Conservation (phyloP, 2,329 filamentous ascomycete genomes). For the Sphaerulina musiva region DNA sequence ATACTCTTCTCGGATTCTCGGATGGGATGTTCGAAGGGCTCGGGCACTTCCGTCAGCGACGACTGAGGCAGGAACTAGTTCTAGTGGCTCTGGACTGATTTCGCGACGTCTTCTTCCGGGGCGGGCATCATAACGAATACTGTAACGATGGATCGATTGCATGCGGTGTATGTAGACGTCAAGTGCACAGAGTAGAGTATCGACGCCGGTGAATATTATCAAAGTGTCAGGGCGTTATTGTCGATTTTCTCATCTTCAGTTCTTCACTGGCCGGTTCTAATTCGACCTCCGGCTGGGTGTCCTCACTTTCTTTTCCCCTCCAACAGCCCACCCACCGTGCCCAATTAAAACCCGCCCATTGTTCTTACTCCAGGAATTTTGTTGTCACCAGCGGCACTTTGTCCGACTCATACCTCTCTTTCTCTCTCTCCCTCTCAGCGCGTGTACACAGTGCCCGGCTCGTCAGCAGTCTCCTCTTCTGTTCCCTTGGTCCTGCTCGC, state of each 20-base stretch:
- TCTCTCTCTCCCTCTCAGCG: not conserved
- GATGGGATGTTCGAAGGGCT: not conserved
- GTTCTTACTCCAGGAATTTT: conserved; percentile 8
- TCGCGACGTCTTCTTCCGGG: not conserved
- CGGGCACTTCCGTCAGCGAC: not conserved
- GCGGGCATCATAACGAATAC: not conserved
- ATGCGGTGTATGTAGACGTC: not conserved
- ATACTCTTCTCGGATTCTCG: not conserved
- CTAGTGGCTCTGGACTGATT: not conserved
- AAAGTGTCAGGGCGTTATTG: not conserved
- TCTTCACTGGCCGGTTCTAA: no score
- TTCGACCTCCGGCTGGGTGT: not conserved
- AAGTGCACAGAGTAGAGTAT: not conserved
- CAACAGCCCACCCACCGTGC: not conserved
- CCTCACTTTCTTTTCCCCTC: not conserved
- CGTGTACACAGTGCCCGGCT: not conserved
- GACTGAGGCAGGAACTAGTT: not conserved
- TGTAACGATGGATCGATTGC: not conserved
- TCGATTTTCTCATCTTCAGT: not conserved
- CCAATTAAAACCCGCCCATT: not conserved
- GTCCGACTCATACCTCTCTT: not conserved
- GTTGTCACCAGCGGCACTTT: not conserved
- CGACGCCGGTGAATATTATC: not conserved
- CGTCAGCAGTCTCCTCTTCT: not conserved
- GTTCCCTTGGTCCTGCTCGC: not conserved